Base-by-base conservation (phyloP, 2,329 filamentous ascomycete species). In the Botrytis porri region DNA sequence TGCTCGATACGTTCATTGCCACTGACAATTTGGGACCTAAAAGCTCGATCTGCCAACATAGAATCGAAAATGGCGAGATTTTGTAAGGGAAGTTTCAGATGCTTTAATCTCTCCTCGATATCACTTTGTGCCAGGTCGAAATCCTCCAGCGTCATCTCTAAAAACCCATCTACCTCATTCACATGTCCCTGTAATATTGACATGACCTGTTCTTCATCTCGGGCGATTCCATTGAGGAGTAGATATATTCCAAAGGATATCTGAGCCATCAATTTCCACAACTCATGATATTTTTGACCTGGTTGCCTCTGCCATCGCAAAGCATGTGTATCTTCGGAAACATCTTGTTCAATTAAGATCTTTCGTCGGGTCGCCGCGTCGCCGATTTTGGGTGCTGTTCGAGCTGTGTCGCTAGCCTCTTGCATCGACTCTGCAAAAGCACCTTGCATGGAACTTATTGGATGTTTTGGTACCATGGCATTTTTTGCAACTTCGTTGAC, bases 181-280 rank as follows among this genome's bases (percentile, higher is more conserved):
- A 98, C 96, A 81, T 98, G 95, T 22, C 89, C 90, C 80, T 98
- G 94, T 72, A 98, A 86, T 70, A 98, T 98, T 76, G 88, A 90
- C 75, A 97, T 91, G 20, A 98, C 95, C 80, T 97, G 93, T 48
- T 90, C 87, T 77, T 97, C 93, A 77, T 93, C 97, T 82, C 95
- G 97, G 70, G 96, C 95, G 81, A 97, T 89, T 74, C 91, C 90
- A 79, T 95, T 91, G 72, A 97, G 89, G 73, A 98, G 84, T 62
- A 98, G 85, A 81, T 98, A 95, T 54, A 98, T 91, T 32, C 96
- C 95, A 81, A 98, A 98, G 1, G 94, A 92, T 77, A 98, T 95
- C 82, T 98, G 95, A 25, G 95, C 91, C 80, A 97, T 88, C 66
- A 98, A 88, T 83, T 98, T 98, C 85, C 92, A 91, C 74, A 98